Evolutionary conservation across 768 basidiomycete genomes (phyloP).

Genomic region (Vishniacozyma victoriae): DNA sequence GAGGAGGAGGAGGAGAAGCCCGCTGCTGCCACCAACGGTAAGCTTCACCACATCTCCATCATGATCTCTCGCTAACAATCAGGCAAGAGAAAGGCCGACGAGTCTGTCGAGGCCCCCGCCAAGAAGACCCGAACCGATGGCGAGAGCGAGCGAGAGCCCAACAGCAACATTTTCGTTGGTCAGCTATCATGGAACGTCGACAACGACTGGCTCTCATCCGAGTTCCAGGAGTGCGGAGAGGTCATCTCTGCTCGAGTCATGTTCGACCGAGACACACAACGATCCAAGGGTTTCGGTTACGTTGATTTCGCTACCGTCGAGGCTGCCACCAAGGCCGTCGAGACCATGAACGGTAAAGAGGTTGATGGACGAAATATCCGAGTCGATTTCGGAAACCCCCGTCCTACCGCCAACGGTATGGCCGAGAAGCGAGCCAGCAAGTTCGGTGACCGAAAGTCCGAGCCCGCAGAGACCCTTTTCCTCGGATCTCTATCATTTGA

Average conservation of each 20-base stretch:
- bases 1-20: constrained; percentile 32
- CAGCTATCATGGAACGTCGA: constrained; percentile 93
- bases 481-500: constrained; percentile 83
- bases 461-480: constrained; percentile 71
- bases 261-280: constrained; percentile 51
- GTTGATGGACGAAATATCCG: constrained; percentile 87
- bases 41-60: background rate
- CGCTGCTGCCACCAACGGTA: constrained; percentile 14
- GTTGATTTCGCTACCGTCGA: constrained; percentile 54
- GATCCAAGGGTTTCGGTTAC: constrained; percentile 55
- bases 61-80: constrained; percentile 1
- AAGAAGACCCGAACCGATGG: constrained; percentile 57
- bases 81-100: constrained; percentile 78
- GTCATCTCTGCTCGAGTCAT: constrained; percentile 81
- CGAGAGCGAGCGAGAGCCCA: constrained; percentile 52
- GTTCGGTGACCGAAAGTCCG: constrained; percentile 64
- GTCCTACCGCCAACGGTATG: constrained; percentile 51
- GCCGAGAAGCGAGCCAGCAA: constrained; percentile 66
- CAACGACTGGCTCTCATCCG: constrained; percentile 85
- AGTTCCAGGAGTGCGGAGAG: constrained; percentile 84
- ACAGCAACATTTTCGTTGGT: constrained; percentile 81
- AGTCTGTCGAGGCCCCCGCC: constrained; percentile 68
- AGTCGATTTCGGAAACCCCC: constrained; percentile 69
- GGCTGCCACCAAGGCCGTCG: constrained; percentile 66
- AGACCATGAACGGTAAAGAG: constrained; percentile 70